phyloP scores from a whole-genome alignment of 169 alveolate genomes.

The Fabrea salina region DNA sequence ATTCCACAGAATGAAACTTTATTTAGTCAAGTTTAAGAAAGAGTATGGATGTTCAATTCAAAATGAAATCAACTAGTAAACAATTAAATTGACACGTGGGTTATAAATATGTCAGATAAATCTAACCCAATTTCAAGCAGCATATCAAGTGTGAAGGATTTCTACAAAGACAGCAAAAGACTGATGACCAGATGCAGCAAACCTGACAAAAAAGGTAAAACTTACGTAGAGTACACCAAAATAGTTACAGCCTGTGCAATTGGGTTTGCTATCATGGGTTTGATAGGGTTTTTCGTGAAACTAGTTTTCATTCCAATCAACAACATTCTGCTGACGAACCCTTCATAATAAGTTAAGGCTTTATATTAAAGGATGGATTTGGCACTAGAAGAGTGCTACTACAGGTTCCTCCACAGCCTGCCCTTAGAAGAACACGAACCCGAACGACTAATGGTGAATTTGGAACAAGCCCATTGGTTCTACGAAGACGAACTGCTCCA shows the following conservation, averaged over 20 bases:
- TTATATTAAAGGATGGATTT: conserved; percentile 11
- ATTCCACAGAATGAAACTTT: no score
- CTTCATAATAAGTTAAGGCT: not conserved
- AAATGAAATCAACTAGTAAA: no score
- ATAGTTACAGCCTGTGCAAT: conserved; percentile 92
- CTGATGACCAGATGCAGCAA: conserved; percentile 92
- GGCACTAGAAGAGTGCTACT: conserved; percentile 12
- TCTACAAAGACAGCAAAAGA: conserved; percentile 88
- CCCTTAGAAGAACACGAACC: conserved; percentile 28
- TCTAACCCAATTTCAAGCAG: not conserved
- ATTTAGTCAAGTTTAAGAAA: no score
- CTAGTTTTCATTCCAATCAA: conserved; percentile 94
- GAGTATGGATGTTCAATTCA: no score
- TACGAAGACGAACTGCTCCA: not conserved
- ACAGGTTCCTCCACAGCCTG: not conserved
- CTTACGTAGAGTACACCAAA: conserved; percentile 79
- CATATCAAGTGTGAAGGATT: conserved; percentile 58
- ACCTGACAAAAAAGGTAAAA: conserved; percentile 92
- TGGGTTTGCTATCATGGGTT: conserved; percentile 94
- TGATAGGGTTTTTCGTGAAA: conserved; percentile 92
- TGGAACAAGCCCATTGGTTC: conserved; percentile 35
- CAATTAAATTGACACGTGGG: not conserved
- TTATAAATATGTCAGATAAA: conserved; percentile 15
- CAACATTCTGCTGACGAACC: conserved; percentile 63
- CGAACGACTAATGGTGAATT: conserved; percentile 11